Percentiles rank a stretch among this genome's conserved stretches.
Evolutionary conservation across 192 early-diverging fungal species (phyloP).

Genomic region (Cetraspora pellucida): DNA sequence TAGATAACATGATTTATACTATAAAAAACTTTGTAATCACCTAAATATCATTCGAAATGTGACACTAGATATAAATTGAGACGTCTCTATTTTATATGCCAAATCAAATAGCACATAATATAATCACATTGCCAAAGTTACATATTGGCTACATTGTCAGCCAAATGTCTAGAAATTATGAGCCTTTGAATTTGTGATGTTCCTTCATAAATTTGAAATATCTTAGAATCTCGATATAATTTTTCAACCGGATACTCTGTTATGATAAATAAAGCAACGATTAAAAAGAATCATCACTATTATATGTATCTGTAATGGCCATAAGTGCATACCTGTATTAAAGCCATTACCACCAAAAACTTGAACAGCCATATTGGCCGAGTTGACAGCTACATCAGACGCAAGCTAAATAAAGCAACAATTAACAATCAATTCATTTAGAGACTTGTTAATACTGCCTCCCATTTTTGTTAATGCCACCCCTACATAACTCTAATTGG

Average conservation of each 20-base stretch:
- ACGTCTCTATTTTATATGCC: too few species aligned
- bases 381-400: constrained; percentile 79
- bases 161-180: constrained; percentile 82
- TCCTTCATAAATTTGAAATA: constrained; percentile 97
- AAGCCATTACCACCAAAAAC: constrained; percentile 93
- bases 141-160: constrained; percentile 56
- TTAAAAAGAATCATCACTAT: neutral
- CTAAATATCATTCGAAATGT: too few species aligned
- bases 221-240: constrained; percentile 90
- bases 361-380: constrained; percentile 88
- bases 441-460: too few species aligned
- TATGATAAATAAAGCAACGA: neutral
- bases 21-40: too few species aligned
- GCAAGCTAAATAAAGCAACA: constrained; percentile 54
- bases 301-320: too few species aligned
- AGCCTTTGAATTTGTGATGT: constrained; percentile 94
- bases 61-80: too few species aligned
- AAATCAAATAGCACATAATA: too few species aligned
- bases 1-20: too few species aligned
- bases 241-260: constrained; percentile 95
- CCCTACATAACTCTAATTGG: too few species aligned
- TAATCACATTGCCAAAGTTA: too few species aligned
- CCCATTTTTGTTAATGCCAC: too few species aligned
- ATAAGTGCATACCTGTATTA: constrained; percentile 44
- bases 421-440: too few species aligned